Evolutionary conservation across 305 asterid genomes (phyloP).

Genomic region (Solanum hybrid): DNA sequence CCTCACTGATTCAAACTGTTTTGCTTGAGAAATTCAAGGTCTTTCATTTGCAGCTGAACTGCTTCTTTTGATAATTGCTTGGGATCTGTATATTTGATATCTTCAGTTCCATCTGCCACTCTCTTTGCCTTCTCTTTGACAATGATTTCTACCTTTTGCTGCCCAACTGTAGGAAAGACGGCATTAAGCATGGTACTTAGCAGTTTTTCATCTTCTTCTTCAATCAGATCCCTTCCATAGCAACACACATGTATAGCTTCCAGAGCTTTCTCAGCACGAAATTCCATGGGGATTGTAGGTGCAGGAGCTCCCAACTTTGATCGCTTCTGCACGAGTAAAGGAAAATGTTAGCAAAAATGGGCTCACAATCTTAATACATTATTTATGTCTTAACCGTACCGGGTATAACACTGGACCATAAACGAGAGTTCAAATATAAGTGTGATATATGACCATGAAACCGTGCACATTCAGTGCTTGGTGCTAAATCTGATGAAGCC

Average conservation of each 20-base stretch:
- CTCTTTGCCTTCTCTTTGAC: constrained; percentile 58
- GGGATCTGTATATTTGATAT: constrained; percentile 41
- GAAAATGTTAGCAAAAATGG: not conserved
- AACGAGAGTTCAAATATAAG: not conserved
- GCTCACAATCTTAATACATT: not conserved
- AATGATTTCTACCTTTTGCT: constrained; percentile 35
- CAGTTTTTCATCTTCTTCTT: constrained; percentile 62
- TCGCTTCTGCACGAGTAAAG: constrained; percentile 41
- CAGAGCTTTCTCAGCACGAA: constrained; percentile 83
- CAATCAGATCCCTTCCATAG: constrained; percentile 58
- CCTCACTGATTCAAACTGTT: not conserved
- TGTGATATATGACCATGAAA: not conserved
- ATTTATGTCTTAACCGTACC: not conserved
- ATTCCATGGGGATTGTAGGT: constrained; percentile 61
- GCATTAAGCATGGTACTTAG: constrained; percentile 48
- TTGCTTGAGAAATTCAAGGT: constrained; percentile 65
- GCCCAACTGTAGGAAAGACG: constrained; percentile 63
- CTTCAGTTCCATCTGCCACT: constrained; percentile 66
- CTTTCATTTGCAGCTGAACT: constrained; percentile 79
- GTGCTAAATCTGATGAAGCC: not conserved
- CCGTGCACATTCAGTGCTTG: not conserved
- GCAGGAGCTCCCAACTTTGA: constrained; percentile 33
- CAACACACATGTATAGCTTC: constrained; percentile 75
- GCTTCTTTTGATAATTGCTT: constrained; percentile 82
- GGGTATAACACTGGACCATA: not conserved